Evolutionary conservation across 805 yeast genomes (phyloP), one percentile per base, ranked within the genome.

Genomic region (Candida ipomoeae): DNA sequence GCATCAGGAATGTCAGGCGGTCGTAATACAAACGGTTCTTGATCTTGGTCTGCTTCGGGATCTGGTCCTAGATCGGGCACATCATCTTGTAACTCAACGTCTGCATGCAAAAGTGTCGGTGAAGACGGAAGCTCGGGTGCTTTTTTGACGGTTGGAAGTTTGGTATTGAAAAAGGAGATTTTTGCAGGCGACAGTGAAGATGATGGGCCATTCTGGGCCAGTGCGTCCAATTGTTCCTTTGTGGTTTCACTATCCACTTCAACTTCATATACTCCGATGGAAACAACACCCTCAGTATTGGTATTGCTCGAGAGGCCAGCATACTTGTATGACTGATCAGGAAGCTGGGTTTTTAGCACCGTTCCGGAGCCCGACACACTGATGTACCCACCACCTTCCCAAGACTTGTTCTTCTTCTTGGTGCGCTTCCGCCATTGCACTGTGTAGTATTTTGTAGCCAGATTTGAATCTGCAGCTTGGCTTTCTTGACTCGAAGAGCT

Each of bases 371-470:
- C 54, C n/a, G 66, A 61, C 2, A 75, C 62, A 0, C 67, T 58
- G 14, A 85, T 69, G 33, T 69, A 66, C 0, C 96, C 98, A 68
- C 94, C 98, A 2, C 96, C 96, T 49, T 89, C 95, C 99, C 99
- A 94, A 0, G 89, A 83, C 63, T 91, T 91, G 65, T 90, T 83
- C 73, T 92, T 89, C 67, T 87, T 89, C 32, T 70, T 74, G 0
- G 92, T 73, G 39, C 75, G 74, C 64, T 89, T 89, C 33, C 99
- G 71, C 78, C 85, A 87, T 56, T 87, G 77, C 5, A 82, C 80
- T 21, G 61, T 54, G 55, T 60, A 59, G 37, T 52, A 53, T 33
- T 35, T 51, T n/a, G 47, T 46, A 20, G 34, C 13, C 33, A 10
- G 20, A 17, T 8, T 10, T 5, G 43, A 11, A 20, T 26, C 33